Evolutionary conservation across 352 stramenopile genomes (phyloP).

Genomic region (Phytophthora constricta): DNA sequence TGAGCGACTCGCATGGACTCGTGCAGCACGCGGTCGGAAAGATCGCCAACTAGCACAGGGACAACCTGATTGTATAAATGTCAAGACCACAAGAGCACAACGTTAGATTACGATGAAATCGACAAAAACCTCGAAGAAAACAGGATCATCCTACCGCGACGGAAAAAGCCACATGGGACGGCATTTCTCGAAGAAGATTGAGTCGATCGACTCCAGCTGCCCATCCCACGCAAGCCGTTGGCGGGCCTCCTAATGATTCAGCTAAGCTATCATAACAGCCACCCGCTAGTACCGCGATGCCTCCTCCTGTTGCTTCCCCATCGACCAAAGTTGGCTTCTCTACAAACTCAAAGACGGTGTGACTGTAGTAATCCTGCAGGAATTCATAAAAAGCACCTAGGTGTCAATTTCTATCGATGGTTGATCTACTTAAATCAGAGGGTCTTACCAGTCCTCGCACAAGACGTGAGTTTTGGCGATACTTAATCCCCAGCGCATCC

Average conservation of each 20-base stretch:
- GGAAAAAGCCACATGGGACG: constrained; percentile 25
- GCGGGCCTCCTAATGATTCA: constrained; percentile 67
- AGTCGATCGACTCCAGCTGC: constrained; percentile 86
- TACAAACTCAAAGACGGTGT: constrained; percentile 91
- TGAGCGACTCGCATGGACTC: constrained; percentile 72
- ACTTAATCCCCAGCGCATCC: constrained; percentile 64
- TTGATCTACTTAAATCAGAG: no score
- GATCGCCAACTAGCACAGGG: constrained; percentile 55
- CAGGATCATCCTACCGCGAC: constrained; percentile 53
- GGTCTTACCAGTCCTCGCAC: constrained; percentile 82
- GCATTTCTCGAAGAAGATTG: constrained; percentile 58
- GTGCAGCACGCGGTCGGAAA: constrained; percentile 56
- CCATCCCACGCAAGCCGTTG: constrained; percentile 81
- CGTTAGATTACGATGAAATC: constrained; percentile 4
- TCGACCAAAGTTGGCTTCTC: constrained; percentile 40
- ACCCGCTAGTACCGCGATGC: constrained; percentile 83
- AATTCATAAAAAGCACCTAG: not conserved
- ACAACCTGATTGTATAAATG: constrained; percentile 54
- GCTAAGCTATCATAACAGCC: constrained; percentile 85
- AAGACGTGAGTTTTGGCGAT: constrained; percentile 69
- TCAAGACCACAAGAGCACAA: not conserved
- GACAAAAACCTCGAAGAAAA: not conserved
- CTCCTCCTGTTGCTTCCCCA: constrained; percentile 33
- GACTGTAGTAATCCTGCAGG: constrained; percentile 89
- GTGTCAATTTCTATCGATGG: no score